Evolutionary conservation across 2,329 filamentous ascomycete species (phyloP), one percentile per base, ranked within the genome.

Genomic region (Trichoderma sp.): DNA sequence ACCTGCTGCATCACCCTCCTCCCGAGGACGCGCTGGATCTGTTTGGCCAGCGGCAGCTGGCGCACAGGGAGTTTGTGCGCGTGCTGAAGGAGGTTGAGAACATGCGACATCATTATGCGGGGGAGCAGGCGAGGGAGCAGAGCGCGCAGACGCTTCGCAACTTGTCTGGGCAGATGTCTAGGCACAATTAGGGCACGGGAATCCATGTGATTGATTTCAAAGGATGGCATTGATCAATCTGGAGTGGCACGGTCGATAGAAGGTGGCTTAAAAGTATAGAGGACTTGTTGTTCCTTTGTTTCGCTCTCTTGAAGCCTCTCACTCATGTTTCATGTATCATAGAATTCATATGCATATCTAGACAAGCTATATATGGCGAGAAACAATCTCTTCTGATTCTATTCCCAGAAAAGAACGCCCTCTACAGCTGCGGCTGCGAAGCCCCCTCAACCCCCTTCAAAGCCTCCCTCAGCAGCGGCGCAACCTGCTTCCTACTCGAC

Each of bases 401-500:
- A 7, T 1, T 19, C 24, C 30, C 26, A 12, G 7, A 21, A 12
- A 1, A 9, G 2, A 17, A 12, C 24, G 14, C 34, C 1, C n/a
- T 39, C 57, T 59, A 59, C 12, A 65, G 21, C 43, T 60, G 50
- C 50, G 57, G 39, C 10, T 65, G 57, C 30, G 59, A 45, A 15
- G 26, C 3, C 2, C 44, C 19, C 9, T 60, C 60, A 61, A 58
- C 69, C 66, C 68, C 70, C 69, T 75, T 78, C 73, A 87, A 79
- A 0, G 80, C 82, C 68, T 89, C 83, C 65, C 87, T 83, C 72
- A 90, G 71, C 69, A 90, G 80, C 14, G 90, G 85, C 39, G 86
- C 88, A 28, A 94, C 82, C 74, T 92, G 88, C 76, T 90, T 90
- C 69, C 88, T 79, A 70, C 87, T 89, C 65, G 85, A 79, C 51